Evolutionary conservation across 2,329 filamentous ascomycete species (phyloP).

Genomic region (Clonostachys rhizophaga): DNA sequence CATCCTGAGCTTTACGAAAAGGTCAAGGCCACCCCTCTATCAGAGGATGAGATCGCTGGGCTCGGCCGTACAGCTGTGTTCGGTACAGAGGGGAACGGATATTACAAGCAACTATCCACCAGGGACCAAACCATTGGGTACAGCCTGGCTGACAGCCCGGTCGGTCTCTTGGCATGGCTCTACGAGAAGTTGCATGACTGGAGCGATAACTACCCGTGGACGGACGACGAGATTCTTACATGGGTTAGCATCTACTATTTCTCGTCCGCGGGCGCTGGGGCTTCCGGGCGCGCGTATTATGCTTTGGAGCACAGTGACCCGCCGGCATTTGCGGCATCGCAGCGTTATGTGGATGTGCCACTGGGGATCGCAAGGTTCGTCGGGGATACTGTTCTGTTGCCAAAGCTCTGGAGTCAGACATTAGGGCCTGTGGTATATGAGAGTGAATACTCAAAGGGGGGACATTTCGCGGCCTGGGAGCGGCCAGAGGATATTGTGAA

Average conservation of each 20-base stretch:
- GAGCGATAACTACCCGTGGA: slow-evolving; percentile 70
- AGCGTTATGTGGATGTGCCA: slow-evolving; percentile 25
- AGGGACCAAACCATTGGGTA: not conserved
- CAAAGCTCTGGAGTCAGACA: slow-evolving; percentile 50
- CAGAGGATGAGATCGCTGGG: not conserved
- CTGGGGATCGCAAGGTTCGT: slow-evolving; percentile 52
- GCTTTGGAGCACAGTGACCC: slow-evolving; percentile 43
- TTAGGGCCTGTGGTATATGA: slow-evolving; percentile 58
- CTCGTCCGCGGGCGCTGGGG: slow-evolving; percentile 62
- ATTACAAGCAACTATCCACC: not conserved
- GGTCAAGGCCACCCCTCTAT: not conserved
- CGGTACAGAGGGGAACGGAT: not conserved
- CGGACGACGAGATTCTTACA: slow-evolving; percentile 69
- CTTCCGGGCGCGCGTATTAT: slow-evolving; percentile 68
- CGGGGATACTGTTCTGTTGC: slow-evolving; percentile 48
- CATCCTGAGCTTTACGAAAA: not conserved
- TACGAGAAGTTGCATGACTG: slow-evolving; percentile 49
- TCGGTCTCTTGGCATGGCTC: not conserved
- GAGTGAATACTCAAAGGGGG: slow-evolving; percentile 40
- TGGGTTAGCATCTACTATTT: slow-evolving; percentile 75
- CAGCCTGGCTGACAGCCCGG: not conserved
- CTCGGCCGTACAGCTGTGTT: not conserved
- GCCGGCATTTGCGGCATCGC: slow-evolving; percentile 5
- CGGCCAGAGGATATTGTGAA: slow-evolving; percentile 43
- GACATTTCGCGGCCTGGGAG: slow-evolving; percentile 60